These are phyloP conservation scores for Fusarium marasasianum DNA, from an alignment of 2,329 filamentous ascomycete genomes.

Conservation along the genomic window DNA sequence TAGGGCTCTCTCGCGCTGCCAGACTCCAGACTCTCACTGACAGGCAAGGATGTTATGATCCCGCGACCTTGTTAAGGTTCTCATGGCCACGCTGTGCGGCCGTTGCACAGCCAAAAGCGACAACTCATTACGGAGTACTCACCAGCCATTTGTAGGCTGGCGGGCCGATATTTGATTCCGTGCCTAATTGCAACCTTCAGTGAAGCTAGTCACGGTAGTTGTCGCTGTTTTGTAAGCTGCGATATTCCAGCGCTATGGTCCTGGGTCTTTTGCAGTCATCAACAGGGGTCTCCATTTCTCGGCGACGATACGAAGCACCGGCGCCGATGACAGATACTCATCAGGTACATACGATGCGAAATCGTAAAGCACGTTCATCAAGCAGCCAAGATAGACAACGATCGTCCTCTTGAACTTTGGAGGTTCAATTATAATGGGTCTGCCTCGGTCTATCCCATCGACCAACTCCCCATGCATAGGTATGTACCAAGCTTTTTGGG, in stretches of 20 bases:
- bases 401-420: conserved; percentile 2
- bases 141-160: neutral
- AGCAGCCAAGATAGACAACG: neutral
- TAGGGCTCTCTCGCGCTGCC: neutral
- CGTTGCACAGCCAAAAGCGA: conserved; percentile 1
- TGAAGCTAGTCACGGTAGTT: neutral
- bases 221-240: neutral
- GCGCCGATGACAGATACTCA: conserved; percentile 24
- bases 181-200: neutral
- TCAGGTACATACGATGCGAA: conserved; percentile 11
- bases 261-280: neutral
- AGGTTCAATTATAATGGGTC: conserved; percentile 19
- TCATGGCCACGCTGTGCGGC: conserved; percentile 14
- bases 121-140: neutral
- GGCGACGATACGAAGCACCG: conserved; percentile 22
- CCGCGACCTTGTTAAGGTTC: conserved; percentile 21
- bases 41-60: conserved; percentile 19
- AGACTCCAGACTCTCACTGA: neutral
- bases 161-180: neutral
- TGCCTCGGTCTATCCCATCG: neutral
- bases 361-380: conserved; percentile 3
- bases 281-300: conserved; percentile 12
- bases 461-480: neutral
- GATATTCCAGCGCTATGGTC: conserved; percentile 4
- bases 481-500: neutral